Conservation (phyloP, 2,329 filamentous ascomycete genomes). For the Sporothrix pallida region DNA sequence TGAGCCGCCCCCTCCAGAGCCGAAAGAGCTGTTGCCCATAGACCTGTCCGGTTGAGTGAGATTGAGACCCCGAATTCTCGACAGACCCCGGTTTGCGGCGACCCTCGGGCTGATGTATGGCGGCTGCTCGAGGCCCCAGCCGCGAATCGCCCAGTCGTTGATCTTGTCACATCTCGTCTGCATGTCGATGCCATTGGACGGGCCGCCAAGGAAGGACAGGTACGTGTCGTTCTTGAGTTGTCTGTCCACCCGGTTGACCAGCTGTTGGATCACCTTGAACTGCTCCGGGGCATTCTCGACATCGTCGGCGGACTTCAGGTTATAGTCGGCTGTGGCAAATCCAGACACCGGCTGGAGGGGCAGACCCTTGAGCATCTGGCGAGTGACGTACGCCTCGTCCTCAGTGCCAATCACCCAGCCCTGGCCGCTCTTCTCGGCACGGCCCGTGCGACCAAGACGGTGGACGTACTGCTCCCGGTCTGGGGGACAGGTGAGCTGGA, state of each 20-base stretch:
- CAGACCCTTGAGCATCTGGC: conserved; percentile 60
- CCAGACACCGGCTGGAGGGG: conserved; percentile 63
- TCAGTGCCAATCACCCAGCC: conserved; percentile 70
- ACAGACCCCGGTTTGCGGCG: conserved; percentile 33
- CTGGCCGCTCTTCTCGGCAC: conserved; percentile 74
- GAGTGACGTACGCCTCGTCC: conserved; percentile 56
- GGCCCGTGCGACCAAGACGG: conserved; percentile 70
- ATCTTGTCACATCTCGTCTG: conserved; percentile 54
- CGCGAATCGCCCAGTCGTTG: conserved; percentile 58
- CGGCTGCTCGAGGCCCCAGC: conserved; percentile 58
- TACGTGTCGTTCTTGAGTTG: conserved; percentile 58
- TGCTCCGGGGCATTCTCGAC: conserved; percentile 45
- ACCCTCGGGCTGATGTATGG: conserved; percentile 47
- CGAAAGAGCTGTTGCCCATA: no score
- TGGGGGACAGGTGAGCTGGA: conserved; percentile 61
- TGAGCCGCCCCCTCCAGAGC: no score
- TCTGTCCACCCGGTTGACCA: conserved; percentile 46
- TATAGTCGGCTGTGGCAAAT: conserved; percentile 59
- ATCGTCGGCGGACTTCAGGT: conserved; percentile 54
- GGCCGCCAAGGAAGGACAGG: conserved; percentile 60
- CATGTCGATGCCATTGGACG: conserved; percentile 44
- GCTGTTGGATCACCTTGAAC: conserved; percentile 52
- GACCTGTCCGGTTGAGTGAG: not conserved
- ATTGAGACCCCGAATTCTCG: conserved; percentile 30
- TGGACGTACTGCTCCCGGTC: conserved; percentile 66